Conservation (phyloP, 371 early-diverging fungal genomes). For the Basidiobolus meristosporus region DNA sequence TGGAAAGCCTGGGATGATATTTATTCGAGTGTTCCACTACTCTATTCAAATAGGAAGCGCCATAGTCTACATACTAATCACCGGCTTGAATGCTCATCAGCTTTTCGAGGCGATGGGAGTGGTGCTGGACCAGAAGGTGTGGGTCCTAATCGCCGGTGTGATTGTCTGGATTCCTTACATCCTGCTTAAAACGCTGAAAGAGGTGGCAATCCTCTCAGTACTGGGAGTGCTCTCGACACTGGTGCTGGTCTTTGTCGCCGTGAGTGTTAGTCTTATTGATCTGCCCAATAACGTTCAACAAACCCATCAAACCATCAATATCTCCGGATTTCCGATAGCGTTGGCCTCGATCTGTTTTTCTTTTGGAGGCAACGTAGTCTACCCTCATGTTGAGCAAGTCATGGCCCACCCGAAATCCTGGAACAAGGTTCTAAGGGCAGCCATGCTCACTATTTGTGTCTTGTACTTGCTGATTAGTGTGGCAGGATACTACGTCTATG, state of each 20-base stretch:
- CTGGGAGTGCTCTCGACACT: constrained; percentile 29
- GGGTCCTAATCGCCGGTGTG: constrained; percentile 40
- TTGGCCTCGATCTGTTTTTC: constrained; percentile 49
- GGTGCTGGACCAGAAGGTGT: constrained; percentile 19
- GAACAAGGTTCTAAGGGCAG: constrained; percentile 39
- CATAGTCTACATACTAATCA: constrained; percentile 65
- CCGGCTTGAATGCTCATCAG: constrained; percentile 33
- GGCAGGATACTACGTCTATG: constrained; percentile 69
- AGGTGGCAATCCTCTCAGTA: constrained; percentile 37
- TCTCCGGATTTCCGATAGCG: constrained; percentile 13
- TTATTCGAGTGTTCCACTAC: constrained; percentile 41
- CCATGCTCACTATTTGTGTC: constrained; percentile 44
- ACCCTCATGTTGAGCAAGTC: constrained; percentile 11
- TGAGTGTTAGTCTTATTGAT: neutral
- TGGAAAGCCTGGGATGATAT: constrained; percentile 29
- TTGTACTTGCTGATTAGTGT: constrained; percentile 59
- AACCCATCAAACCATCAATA: constrained; percentile 17
- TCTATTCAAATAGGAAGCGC: constrained; percentile 45
- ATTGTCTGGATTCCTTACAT: constrained; percentile 53
- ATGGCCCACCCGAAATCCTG: constrained; percentile 62
- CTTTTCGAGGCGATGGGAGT: constrained; percentile 16
- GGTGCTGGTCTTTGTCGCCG: constrained; percentile 17
- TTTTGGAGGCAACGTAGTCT: constrained; percentile 66
- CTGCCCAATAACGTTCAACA: constrained; percentile 7
- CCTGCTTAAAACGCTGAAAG: constrained; percentile 43